Percentiles rank a stretch among this genome's conserved stretches.
These are phyloP conservation scores for Ballota nigra DNA, from an alignment of 257 asterid genomes.

Conservation along the genomic window DNA sequence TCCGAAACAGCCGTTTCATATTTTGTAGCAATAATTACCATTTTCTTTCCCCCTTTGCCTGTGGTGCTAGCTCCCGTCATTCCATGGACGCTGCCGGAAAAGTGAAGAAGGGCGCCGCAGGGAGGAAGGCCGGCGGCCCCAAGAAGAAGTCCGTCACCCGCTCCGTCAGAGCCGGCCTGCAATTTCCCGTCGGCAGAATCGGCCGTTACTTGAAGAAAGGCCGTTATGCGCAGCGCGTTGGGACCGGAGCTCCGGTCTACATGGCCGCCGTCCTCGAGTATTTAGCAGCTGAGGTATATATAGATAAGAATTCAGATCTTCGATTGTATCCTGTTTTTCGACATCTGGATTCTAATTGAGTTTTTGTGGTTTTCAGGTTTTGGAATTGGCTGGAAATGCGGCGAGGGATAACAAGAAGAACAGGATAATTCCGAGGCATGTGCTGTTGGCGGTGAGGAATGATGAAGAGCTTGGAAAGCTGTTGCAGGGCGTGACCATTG, in stretches of 20 bases:
- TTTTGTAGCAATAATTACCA: background rate
- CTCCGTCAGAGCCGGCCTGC: conserved; percentile 48
- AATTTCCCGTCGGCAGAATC: conserved; percentile 51
- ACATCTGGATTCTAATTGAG: background rate
- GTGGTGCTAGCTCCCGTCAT: background rate
- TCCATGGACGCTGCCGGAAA: conserved; percentile 42
- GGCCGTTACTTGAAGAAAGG: conserved; percentile 51
- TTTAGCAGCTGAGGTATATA: conserved; percentile 47
- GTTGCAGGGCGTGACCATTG: conserved; percentile 50
- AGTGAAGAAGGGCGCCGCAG: conserved; percentile 44
- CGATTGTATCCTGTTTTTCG: background rate
- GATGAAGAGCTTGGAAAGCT: conserved; percentile 51
- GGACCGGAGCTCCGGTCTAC: conserved; percentile 50
- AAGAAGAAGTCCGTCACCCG: conserved; percentile 48
- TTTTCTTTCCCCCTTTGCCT: background rate
- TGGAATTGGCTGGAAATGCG: conserved; percentile 57
- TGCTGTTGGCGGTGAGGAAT: conserved; percentile 48
- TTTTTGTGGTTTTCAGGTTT: conserved; percentile 23
- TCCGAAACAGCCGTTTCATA: background rate
- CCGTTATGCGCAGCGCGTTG: conserved; percentile 43
- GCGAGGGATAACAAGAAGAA: conserved; percentile 56
- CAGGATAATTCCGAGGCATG: too few relatives aligned
- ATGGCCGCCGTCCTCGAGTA: conserved; percentile 52
- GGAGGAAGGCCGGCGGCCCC: conserved; percentile 46
- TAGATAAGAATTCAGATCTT: conserved; percentile 5